phyloP scores from a whole-genome alignment of 1,284 basidiomycete genomes.

The Pseudozyma sp. region DNA sequence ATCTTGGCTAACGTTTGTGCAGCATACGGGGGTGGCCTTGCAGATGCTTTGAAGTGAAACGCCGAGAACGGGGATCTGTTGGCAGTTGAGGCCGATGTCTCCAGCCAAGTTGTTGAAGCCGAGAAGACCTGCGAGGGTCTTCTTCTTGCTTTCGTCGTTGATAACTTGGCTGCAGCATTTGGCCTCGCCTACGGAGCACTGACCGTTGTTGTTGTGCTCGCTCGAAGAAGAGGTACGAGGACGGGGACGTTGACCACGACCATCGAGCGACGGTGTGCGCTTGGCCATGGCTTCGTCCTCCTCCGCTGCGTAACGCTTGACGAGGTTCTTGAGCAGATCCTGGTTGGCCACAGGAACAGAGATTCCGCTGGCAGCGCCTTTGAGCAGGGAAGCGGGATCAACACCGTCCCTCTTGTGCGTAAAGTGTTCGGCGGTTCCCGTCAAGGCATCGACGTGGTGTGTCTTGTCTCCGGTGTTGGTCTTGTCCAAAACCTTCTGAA shows the following conservation, averaged over 20 bases:
- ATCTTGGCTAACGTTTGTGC: conserved; percentile 53
- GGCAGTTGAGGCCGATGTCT: conserved; percentile 52
- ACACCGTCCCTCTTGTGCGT: conserved; percentile 13
- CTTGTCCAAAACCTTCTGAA: conserved; percentile 40
- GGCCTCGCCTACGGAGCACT: conserved; percentile 49
- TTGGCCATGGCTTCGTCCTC: conserved; percentile 43
- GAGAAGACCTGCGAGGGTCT: conserved; percentile 50
- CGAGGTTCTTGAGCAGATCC: conserved; percentile 30
- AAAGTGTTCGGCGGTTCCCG: conserved; percentile 38
- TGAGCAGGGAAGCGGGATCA: conserved; percentile 27
- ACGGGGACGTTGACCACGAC: conserved; percentile 43
- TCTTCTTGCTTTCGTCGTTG: conserved; percentile 50
- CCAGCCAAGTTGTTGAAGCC: conserved; percentile 49
- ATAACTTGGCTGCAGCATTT: conserved; percentile 55
- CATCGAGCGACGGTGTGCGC: conserved; percentile 31
- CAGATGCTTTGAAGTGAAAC: conserved; percentile 43
- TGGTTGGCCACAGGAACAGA: conserved; percentile 41
- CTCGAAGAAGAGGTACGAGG: conserved; percentile 12
- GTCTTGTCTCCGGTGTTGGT: conserved; percentile 40
- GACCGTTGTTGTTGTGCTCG: conserved; percentile 51
- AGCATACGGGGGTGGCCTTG: conserved; percentile 55
- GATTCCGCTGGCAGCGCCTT: conserved; percentile 25
- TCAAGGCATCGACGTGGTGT: conserved; percentile 44
- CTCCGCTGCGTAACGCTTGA: conserved; percentile 38
- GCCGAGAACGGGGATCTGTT: conserved; percentile 49